Conservation (phyloP, 306 rosid genomes). For the Mimosa bimucronata region DNA sequence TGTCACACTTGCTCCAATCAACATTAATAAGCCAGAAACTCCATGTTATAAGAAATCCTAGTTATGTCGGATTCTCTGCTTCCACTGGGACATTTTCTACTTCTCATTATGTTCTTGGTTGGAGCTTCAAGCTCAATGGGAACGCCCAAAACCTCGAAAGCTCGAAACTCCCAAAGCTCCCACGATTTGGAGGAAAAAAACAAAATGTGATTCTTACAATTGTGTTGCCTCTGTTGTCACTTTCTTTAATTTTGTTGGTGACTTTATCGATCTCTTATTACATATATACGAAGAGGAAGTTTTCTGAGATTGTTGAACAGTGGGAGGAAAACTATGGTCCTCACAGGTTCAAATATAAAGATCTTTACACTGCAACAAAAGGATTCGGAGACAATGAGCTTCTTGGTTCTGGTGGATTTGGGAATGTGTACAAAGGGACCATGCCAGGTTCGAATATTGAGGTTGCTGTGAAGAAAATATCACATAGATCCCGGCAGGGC, state of each 20-base stretch:
- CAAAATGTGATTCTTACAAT: constrained; percentile 13
- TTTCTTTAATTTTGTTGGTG: constrained; percentile 27
- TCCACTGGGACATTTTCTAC: constrained; percentile 49
- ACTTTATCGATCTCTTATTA: constrained; percentile 30
- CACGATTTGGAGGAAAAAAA: constrained; percentile 25
- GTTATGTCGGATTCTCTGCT: constrained; percentile 74
- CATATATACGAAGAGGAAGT: constrained; percentile 40
- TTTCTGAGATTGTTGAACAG: constrained; percentile 54
- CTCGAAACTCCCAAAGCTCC: constrained; percentile 52
- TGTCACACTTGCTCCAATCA: constrained; percentile 60
- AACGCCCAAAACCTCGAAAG: constrained; percentile 45
- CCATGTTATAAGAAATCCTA: constrained; percentile 43
- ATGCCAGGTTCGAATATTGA: constrained; percentile 49
- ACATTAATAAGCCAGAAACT: constrained; percentile 40
- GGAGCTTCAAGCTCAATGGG: constrained; percentile 67
- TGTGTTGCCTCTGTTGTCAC: constrained; percentile 36
- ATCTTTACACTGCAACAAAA: constrained; percentile 57
- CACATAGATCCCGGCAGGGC: constrained; percentile 73
- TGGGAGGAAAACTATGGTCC: constrained; percentile 75
- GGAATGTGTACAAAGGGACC: constrained; percentile 64
- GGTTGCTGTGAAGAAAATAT: constrained; percentile 67
- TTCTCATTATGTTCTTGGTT: constrained; percentile 56
- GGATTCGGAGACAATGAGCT: constrained; percentile 60
- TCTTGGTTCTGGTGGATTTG: constrained; percentile 74
- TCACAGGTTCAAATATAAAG: constrained; percentile 57